A percentile compares a stretch with the other conserved stretches of the same genome.
phyloP scores from a whole-genome alignment of 1,284 basidiomycete genomes.

The Phenoliferia sp. region DNA sequence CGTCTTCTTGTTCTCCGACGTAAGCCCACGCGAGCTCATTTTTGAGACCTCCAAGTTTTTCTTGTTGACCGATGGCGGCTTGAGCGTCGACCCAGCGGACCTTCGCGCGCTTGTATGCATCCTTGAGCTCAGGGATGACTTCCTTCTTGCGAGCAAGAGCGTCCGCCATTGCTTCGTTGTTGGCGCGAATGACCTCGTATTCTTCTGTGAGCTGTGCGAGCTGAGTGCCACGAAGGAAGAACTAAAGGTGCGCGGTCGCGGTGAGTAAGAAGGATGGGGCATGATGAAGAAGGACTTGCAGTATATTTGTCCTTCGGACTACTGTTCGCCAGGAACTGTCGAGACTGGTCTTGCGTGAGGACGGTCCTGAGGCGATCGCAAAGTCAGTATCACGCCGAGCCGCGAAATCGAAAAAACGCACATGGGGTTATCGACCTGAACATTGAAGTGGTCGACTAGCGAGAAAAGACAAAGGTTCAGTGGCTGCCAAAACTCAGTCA shows the following conservation, averaged over 20 bases:
- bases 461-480: neutral
- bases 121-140: constrained; percentile 66
- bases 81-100: constrained; percentile 64
- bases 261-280: neutral
- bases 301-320: constrained; percentile 84
- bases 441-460: constrained; percentile 83
- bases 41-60: constrained; percentile 64
- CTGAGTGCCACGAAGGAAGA: constrained; percentile 91
- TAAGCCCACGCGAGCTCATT: constrained; percentile 85
- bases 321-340: constrained; percentile 82
- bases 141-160: constrained; percentile 48
- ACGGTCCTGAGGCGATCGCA: constrained; percentile 25
- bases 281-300: constrained; percentile 46
- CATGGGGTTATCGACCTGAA: constrained; percentile 88
- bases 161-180: constrained; percentile 49
- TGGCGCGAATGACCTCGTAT: constrained; percentile 70
- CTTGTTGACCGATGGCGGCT: constrained; percentile 65
- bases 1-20: constrained; percentile 60
- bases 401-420: neutral
- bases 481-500: neutral
- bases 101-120: constrained; percentile 56
- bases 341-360: constrained; percentile 51
- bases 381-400: neutral
- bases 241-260: constrained; percentile 50
- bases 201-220: constrained; percentile 81